Evolutionary conservation across 257 asterid genomes (phyloP), one percentile per base, ranked within the genome.

Genomic region (Solanum dulcamara): DNA sequence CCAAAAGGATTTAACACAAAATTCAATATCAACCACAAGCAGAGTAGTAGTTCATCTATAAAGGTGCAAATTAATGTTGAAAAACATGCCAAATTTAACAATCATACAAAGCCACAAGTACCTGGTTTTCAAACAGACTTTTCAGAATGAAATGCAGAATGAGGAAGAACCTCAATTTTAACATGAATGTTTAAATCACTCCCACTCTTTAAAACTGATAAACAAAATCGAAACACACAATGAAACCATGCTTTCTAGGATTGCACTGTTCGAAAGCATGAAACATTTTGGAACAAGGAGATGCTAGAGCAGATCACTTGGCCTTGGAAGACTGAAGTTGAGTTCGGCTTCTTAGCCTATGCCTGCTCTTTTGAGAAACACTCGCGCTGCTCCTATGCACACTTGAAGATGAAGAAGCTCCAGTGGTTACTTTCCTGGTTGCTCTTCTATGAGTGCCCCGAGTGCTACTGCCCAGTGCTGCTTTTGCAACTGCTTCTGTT

Each of bases 401-500:
- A 26, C 84, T 83, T 10, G 87, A 84, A 22, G 91, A 85, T 2
- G 90, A 83, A 40, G 93, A 83, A 40, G 59, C 74, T 62, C 91
- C 92, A 2, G 84, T 91, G 83, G 37, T 80, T 4, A 85, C 87
- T 83, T 90, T 90, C 88, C 87, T 93, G 50, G 64, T 88, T 1
- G 88, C 84, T 87, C 90, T 92, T 86, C 93, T 88, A 24, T 90
- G 87, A 4, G 53, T 40, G 79, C 85, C 91, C 85, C 92, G 62
- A 46, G 86, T 80, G 86, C 86, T 85, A 84, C 81, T 90, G 40
- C 96, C 95, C 6, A 92, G 90, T 37, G 93, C 96, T 81, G 92
- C 95, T 89, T 90, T 93, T 55, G 97, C 92, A 80, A 89, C 88
- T 85, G 92, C 89, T 38, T 92, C 93, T 20, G 88, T 86, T 32